Evolutionary conservation across 352 stramenopile genomes (phyloP).

Genomic region (Phytophthora brassicae): DNA sequence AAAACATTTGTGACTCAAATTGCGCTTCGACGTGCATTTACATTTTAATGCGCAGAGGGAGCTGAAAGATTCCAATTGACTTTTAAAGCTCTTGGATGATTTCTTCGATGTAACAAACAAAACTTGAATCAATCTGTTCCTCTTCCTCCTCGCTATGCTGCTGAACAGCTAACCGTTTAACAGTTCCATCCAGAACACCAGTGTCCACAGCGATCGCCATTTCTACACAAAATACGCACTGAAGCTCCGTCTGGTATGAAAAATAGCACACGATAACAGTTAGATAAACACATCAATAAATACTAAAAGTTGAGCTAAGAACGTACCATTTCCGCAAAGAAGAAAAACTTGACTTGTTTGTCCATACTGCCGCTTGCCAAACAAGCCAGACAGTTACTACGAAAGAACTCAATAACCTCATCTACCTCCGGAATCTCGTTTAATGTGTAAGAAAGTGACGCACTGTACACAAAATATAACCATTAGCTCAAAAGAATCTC

Average conservation of each 20-base stretch:
- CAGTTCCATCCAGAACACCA: slow-evolving; percentile 53
- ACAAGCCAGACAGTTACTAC: slow-evolving; percentile 70
- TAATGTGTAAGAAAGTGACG: slow-evolving; percentile 48
- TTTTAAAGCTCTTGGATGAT: slow-evolving; percentile 69
- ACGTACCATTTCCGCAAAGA: slow-evolving; percentile 82
- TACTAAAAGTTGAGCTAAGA: neutral
- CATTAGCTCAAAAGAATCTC: slow-evolving; percentile 9
- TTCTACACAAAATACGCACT: slow-evolving; percentile 85
- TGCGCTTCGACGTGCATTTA: neutral
- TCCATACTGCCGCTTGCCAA: slow-evolving; percentile 75
- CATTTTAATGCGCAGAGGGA: neutral
- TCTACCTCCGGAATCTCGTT: slow-evolving; percentile 70
- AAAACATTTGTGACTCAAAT: neutral
- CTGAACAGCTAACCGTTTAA: slow-evolving; percentile 76
- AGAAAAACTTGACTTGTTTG: slow-evolving; percentile 86
- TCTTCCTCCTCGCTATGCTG: slow-evolving; percentile 58
- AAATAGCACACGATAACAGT: neutral
- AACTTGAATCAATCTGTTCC: slow-evolving; percentile 83
- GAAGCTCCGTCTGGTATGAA: slow-evolving; percentile 54
- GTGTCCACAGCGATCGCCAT: slow-evolving; percentile 66
- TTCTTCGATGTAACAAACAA: slow-evolving; percentile 84
- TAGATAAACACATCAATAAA: too few species aligned
- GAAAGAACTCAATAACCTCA: slow-evolving; percentile 75
- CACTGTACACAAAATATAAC: slow-evolving; percentile 32
- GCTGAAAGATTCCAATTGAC: slow-evolving; percentile 25